A percentile compares a stretch with the other conserved stretches of the same genome.
Conservation (phyloP, 495 filamentous ascomycete species). For the Penicillium canariense region DNA sequence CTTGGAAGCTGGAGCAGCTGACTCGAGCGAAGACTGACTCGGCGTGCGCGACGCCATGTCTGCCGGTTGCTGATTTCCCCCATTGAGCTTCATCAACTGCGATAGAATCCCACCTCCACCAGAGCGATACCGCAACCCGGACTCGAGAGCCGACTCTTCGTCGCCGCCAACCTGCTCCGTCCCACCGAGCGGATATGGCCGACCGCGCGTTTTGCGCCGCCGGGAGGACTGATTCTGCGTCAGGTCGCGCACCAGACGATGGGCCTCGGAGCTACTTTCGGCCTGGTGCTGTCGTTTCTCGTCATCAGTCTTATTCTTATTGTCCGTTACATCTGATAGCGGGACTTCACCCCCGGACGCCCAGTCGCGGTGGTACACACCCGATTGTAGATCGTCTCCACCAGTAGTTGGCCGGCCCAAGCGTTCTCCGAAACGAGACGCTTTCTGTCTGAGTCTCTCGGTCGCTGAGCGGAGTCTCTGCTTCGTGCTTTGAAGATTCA, state of each 20-base stretch:
- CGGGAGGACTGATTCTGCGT: constrained; percentile 28
- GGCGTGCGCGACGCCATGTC: constrained; percentile 7
- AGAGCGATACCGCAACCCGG: constrained; percentile 23
- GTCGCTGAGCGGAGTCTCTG: neutral
- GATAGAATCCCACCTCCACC: constrained; percentile 35
- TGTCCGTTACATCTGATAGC: constrained; percentile 30
- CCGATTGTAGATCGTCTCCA: constrained; percentile 27
- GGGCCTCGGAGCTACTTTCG: constrained; percentile 25
- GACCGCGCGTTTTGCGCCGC: constrained; percentile 23
- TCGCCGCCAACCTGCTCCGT: constrained; percentile 14
- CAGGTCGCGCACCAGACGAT: constrained; percentile 33
- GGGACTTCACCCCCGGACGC: constrained; percentile 26
- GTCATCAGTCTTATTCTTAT: constrained; percentile 32
- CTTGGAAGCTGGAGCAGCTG: neutral
- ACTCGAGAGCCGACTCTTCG: constrained; percentile 14
- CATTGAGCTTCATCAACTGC: constrained; percentile 34
- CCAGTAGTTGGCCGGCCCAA: constrained; percentile 23
- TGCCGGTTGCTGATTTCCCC: constrained; percentile 4
- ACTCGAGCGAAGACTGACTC: constrained; percentile 13
- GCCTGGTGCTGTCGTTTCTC: constrained; percentile 22
- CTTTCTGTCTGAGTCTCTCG: constrained; percentile 7
- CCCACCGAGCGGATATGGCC: constrained; percentile 15
- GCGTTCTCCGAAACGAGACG: constrained; percentile 3
- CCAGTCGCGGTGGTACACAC: constrained; percentile 28
- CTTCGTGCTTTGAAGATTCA: neutral